Percentiles rank a stretch among this genome's conserved stretches.
Conservation (phyloP, 805 yeast genomes). For the Yamadazyma kitorensis region DNA sequence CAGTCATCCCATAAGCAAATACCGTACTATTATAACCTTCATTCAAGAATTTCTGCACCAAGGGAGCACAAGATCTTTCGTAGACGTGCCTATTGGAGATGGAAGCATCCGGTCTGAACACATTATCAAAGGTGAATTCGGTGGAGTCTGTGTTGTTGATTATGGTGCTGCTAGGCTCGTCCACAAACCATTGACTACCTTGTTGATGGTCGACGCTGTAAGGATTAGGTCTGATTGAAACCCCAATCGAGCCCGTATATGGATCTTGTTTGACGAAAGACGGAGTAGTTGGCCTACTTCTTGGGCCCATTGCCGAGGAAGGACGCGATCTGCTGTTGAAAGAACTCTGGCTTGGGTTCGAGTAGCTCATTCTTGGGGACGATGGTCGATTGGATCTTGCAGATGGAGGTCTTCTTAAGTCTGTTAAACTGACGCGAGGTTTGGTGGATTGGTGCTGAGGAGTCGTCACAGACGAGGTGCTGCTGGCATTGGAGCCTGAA, state of each 20-base stretch:
- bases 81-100: conserved; percentile 61
- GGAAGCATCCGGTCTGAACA: conserved; percentile 52
- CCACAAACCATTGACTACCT: conserved; percentile 45
- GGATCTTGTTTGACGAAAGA: conserved; percentile 30
- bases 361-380: conserved; percentile 6
- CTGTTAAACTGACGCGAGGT: conserved; percentile 15
- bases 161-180: conserved; percentile 37
- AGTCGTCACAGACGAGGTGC: conserved; percentile 4
- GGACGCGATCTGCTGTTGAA: conserved; percentile 24
- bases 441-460: conserved; percentile 15
- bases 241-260: conserved; percentile 71
- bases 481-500: conserved; percentile 1
- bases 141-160: conserved; percentile 56
- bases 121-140: conserved; percentile 70
- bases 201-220: conserved; percentile 32
- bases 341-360: conserved; percentile 1
- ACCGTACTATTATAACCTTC: conserved; percentile 86
- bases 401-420: conserved; percentile 26
- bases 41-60: conserved; percentile 50
- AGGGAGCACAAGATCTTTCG: conserved; percentile 47
- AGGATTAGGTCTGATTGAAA: conserved; percentile 78
- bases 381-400: conserved; percentile 18
- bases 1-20: conserved; percentile 94
- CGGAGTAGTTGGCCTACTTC: conserved; percentile 38
- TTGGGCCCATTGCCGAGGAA: conserved; percentile 29